Evolutionary conservation across 2,329 filamentous ascomycete genomes (phyloP), one percentile per base, ranked within the genome.

Genomic region (Orbilia blumenaviensis): DNA sequence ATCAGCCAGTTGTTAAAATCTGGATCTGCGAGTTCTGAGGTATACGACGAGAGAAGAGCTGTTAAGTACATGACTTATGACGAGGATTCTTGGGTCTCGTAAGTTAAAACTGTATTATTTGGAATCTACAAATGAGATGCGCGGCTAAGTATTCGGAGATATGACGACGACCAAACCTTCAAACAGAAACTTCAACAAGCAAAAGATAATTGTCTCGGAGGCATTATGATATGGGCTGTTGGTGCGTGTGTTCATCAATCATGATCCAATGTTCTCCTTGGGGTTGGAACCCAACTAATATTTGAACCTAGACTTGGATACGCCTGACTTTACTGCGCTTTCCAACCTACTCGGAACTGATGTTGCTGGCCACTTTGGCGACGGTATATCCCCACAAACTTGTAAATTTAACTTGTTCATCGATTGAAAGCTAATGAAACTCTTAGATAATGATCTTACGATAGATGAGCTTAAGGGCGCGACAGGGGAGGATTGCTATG

Each of bases 61-160:
- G 60, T 64, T 18, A 64, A 64, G 18, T 64, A 64, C 27, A 64
- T 64, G 60, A 52, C 44, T 21, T 64, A 64, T 18, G 38, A 64
- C n/a, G 60, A 52, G 6, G 44, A 64, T 36, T 64, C 60, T 2
- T 64, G 60, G 60, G 44, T 64, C 16, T 64, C 60, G 56, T 61
- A 44, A 61, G 56, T 61, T 16, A 8, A 60, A 2, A 9, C 21
- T 12, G 27, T 9, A 34, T 27, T 18, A 9, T n/a, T 27, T 7
- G 9, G 10, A 2, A 29, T 25, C 0, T 41, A n/a, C n/a, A 27
- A 10, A 61, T 8, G 21, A n/a, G 3, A 44, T 29, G 1, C 9
- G 14, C 56, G 42, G 10, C 42, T 2, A 23, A 3, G 1, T n/a
- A 2, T 16, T 16, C 18, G 1, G 3, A 61, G 56, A 14, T 64